These are phyloP conservation scores for Blastomyces parvus DNA, from an alignment of 2,329 filamentous ascomycete species.

Conservation along the genomic window DNA sequence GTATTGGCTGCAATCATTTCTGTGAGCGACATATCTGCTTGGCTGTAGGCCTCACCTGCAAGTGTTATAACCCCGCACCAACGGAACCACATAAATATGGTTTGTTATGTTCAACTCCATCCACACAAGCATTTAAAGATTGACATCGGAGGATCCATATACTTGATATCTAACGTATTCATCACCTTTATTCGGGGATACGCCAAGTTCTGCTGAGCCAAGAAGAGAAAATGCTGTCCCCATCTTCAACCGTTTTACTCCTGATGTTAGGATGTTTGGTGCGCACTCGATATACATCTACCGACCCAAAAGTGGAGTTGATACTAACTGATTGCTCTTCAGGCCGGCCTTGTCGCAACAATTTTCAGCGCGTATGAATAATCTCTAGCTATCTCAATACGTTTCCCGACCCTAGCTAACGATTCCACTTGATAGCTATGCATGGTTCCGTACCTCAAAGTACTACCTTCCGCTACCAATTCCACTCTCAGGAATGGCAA, in stretches of 20 bases:
- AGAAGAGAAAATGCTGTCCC: neutral
- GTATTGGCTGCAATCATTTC: neutral
- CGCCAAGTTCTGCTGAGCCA: neutral
- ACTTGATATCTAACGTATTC: neutral
- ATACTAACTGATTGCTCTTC: neutral
- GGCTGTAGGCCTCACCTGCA: neutral
- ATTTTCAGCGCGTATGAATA: slow-evolving; percentile 7
- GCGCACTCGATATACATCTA: neutral
- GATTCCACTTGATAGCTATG: slow-evolving; percentile 1
- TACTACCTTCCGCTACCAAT: slow-evolving; percentile 9
- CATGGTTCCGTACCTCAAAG: slow-evolving; percentile 10
- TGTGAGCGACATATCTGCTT: neutral
- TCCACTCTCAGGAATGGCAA: slow-evolving; percentile 2
- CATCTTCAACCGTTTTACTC: neutral
- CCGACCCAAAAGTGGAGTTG: neutral
- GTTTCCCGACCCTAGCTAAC: neutral
- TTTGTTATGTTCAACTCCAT: neutral
- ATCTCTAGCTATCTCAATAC: neutral
- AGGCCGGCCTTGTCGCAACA: slow-evolving; percentile 7
- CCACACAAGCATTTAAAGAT: neutral
- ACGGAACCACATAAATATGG: neutral
- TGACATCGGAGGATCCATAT: neutral
- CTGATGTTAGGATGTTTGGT: slow-evolving; percentile 1
- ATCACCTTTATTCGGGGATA: neutral
- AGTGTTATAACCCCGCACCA: neutral